A percentile compares a stretch with the other conserved stretches of the same genome.
These are phyloP conservation scores for Plasmodium gonderi DNA, from an alignment of 169 alveolate genomes.

Conservation along the genomic window DNA sequence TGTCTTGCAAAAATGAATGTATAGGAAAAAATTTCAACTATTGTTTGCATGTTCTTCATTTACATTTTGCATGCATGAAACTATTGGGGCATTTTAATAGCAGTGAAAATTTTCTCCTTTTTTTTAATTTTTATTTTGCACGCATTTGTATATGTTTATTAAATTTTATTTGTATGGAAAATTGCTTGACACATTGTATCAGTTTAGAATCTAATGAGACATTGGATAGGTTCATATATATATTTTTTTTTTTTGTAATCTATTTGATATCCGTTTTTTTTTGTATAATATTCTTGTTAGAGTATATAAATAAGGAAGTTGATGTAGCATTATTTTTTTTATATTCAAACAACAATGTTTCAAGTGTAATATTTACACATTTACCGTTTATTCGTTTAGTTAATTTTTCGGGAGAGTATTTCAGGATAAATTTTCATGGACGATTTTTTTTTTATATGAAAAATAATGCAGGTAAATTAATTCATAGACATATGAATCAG, in stretches of 20 bases:
- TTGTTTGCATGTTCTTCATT: neutral
- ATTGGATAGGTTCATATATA: too few relatives aligned
- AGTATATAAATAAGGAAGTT: neutral
- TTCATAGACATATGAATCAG: neutral
- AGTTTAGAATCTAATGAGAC: too few relatives aligned
- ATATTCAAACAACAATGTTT: neutral
- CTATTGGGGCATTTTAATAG: too few relatives aligned
- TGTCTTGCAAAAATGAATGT: neutral
- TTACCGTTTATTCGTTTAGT: neutral
- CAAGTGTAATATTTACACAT: neutral
- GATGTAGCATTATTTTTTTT: neutral
- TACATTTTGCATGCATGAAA: neutral
- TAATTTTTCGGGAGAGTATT: neutral
- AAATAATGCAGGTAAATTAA: neutral
- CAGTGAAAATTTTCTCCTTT: too few relatives aligned
- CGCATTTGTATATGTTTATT: too few relatives aligned
- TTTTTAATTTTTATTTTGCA: too few relatives aligned
- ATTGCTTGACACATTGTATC: too few relatives aligned
- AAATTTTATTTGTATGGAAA: too few relatives aligned
- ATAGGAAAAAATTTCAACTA: neutral
- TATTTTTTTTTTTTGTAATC: slow-evolving; percentile 4
- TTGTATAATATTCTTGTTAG: neutral
- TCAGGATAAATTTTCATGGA: neutral
- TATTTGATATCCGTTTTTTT: slow-evolving; percentile 14
- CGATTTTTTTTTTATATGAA: neutral